Evolutionary conservation across 140 eudicot genomes (phyloP).

Genomic region (Stevia rebaudiana): DNA sequence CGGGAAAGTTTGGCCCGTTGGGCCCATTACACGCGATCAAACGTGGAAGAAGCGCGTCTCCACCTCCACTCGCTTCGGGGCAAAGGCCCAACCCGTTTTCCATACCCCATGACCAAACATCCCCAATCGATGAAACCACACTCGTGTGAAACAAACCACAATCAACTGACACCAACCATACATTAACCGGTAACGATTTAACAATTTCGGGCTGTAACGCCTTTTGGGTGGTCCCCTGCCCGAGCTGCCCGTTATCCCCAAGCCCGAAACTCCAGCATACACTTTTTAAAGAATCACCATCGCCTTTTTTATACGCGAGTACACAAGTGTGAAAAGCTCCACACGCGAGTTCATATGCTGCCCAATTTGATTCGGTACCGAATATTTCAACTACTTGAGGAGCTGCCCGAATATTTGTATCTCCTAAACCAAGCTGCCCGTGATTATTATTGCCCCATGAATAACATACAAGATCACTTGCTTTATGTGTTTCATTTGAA

Average conservation of each 20-base stretch:
- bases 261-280: constrained; percentile 83
- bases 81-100: constrained; percentile 86
- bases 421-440: constrained; percentile 96
- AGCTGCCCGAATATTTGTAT: constrained; percentile 41
- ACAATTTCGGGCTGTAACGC: constrained; percentile 48
- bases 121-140: constrained; percentile 73
- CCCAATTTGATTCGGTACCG: constrained; percentile 43
- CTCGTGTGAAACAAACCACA: constrained; percentile 90
- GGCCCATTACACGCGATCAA: constrained; percentile 33
- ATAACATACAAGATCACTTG: constrained; percentile 65
- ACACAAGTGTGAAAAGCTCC: constrained; percentile 78
- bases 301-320: constrained; percentile 45
- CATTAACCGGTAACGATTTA: constrained; percentile 38
- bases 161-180: constrained; percentile 51
- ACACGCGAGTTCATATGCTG: constrained; percentile 68
- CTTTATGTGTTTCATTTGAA: constrained; percentile 45
- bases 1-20: constrained; percentile 39
- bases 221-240: constrained; percentile 55
- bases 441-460: constrained; percentile 82
- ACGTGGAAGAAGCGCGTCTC: constrained; percentile 69
- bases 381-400: constrained; percentile 56
- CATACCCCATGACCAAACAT: constrained; percentile 98
- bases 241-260: constrained; percentile 93
- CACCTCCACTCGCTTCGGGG: constrained; percentile 60
- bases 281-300: constrained; percentile 39